Evolutionary conservation across 208 protist genomes (phyloP), one percentile per base, ranked within the genome.

Genomic region (Herpetomonas samuelpessoai): DNA sequence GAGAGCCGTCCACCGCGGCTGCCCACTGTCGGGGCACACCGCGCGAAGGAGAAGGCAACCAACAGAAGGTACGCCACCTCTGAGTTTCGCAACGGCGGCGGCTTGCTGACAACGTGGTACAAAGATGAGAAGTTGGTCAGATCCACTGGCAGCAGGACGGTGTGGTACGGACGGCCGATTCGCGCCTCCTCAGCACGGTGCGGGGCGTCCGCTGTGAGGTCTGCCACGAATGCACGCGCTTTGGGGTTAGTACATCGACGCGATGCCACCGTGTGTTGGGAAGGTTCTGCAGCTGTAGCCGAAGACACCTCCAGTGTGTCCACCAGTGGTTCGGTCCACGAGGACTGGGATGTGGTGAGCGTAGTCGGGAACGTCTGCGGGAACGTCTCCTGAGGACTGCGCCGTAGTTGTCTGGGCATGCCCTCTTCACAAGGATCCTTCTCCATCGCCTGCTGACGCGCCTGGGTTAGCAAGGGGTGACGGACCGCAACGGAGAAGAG

Each of bases 401-500:
- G 49, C 30, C 3, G 49, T 57, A 3, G 18, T 16, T n/a, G n/a
- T n/a, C n/a, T n/a, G n/a, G n/a, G n/a, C n/a, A n/a, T n/a, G n/a
- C n/a, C n/a, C n/a, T n/a, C n/a, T n/a, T n/a, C 0, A 2, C 35
- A 28, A 3, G 49, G 30, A 0, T 30, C 54, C 10, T n/a, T 25
- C 26, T 45, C 38, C 1, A 52, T 12, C 47, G 68, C 47, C 10
- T 46, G 9, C 21, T 81, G 62, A 14, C 35, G 39, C 21, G 81
- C 50, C 44, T 66, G n/a, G 27, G 75, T 70, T 31, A 90, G 57
- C 24, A 88, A 65, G 9, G 68, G 79, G 58, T 94, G 79, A 10
- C 81, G 67, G 57, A 92, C 80, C 0, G 72, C 68, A 1, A 88
- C 63, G 9, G 81, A 81, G 48, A 94, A 84, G 41, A 71, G 26